Conservation (phyloP, 2,329 filamentous ascomycete genomes). For the Simplicillium aogashimaense region DNA sequence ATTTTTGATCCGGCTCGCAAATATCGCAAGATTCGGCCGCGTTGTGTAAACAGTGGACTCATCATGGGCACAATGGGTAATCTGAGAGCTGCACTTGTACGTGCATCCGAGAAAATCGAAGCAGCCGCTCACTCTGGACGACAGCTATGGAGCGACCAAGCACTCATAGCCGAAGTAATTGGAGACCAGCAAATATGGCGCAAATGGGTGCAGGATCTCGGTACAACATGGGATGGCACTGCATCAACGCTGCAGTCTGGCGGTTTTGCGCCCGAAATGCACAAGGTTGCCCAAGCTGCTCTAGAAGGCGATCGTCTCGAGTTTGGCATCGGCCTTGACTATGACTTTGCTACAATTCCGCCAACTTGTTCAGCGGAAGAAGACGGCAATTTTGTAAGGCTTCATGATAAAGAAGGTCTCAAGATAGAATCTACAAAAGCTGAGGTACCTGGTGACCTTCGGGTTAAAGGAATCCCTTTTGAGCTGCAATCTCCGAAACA, state of each 20-base stretch:
- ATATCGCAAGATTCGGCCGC: constrained; percentile 20
- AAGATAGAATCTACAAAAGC: constrained; percentile 15
- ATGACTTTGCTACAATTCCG: constrained; percentile 25
- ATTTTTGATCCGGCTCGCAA: constrained; percentile 21
- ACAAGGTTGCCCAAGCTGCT: constrained; percentile 16
- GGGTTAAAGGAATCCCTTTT: constrained; percentile 15
- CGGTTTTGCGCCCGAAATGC: constrained; percentile 10
- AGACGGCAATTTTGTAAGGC: constrained; percentile 21
- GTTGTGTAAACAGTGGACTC: constrained; percentile 24
- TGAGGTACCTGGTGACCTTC: constrained; percentile 18
- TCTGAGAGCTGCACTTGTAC: constrained; percentile 13
- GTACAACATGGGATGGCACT: constrained; percentile 20
- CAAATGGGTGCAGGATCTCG: constrained; percentile 18
- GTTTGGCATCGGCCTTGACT: constrained; percentile 27
- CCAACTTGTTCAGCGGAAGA: constrained; percentile 26
- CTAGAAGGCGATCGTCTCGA: constrained; percentile 21
- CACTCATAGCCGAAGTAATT: constrained; percentile 25
- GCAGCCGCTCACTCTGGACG: constrained; percentile 15
- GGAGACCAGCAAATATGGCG: constrained; percentile 28
- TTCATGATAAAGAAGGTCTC: constrained; percentile 15
- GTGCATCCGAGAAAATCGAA: constrained; percentile 19
- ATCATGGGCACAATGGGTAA: constrained; percentile 23
- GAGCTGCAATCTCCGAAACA: constrained; percentile 13
- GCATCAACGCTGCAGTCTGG: constrained; percentile 7
- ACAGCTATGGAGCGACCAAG: constrained; percentile 28